These are phyloP conservation scores for Macroventuria anomochaeta DNA, from an alignment of 2,329 filamentous ascomycete genomes.

Conservation along the genomic window DNA sequence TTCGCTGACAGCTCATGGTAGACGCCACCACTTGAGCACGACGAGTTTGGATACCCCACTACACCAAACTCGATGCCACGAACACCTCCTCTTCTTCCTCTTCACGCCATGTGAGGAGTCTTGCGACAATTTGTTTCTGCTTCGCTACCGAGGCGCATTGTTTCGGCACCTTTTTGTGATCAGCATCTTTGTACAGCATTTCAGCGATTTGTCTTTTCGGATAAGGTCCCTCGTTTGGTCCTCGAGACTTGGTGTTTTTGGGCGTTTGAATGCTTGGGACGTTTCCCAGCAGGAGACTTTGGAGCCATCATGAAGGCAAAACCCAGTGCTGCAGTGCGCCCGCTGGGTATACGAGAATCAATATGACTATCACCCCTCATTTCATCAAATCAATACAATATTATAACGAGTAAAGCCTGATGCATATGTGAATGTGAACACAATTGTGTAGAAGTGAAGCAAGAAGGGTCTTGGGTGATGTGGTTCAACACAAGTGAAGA, in stretches of 20 bases:
- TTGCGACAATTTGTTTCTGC: background rate
- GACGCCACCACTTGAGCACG: slow-evolving; percentile 80
- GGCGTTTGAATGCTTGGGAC: slow-evolving; percentile 24
- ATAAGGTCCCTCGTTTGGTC: slow-evolving; percentile 43
- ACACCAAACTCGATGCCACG: slow-evolving; percentile 77
- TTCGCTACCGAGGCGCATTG: slow-evolving; percentile 23
- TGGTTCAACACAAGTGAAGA: background rate
- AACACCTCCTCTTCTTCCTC: slow-evolving; percentile 62
- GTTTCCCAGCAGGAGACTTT: slow-evolving; percentile 3
- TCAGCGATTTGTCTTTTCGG: slow-evolving; percentile 44
- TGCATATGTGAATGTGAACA: background rate
- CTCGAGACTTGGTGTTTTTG: slow-evolving; percentile 35
- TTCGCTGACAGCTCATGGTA: slow-evolving; percentile 53
- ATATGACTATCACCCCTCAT: slow-evolving; percentile 18
- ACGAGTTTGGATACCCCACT: slow-evolving; percentile 60
- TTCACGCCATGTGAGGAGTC: slow-evolving; percentile 32
- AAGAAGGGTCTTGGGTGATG: background rate
- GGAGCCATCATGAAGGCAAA: slow-evolving; percentile 12
- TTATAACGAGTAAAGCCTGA: background rate
- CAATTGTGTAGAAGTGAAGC: background rate
- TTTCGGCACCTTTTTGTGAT: slow-evolving; percentile 34
- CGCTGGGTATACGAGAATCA: slow-evolving; percentile 35
- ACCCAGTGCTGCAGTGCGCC: slow-evolving; percentile 39
- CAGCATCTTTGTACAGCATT: slow-evolving; percentile 45
- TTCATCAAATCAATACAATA: background rate